Evolutionary conservation across 495 filamentous ascomycete genomes (phyloP).

Genomic region (Aspergillus cristatus): DNA sequence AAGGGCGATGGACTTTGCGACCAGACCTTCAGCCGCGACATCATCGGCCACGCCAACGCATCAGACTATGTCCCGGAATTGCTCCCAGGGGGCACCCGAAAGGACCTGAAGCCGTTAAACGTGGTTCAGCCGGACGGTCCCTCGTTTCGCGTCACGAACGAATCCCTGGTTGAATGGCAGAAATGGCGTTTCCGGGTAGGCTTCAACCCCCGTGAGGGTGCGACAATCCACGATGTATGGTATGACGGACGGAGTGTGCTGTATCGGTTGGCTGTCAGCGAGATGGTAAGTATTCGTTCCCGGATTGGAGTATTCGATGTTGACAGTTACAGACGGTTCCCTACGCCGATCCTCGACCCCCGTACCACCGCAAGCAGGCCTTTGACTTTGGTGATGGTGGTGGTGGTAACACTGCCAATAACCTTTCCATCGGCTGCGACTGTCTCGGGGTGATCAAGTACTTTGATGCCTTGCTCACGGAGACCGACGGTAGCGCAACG

Average conservation of each 20-base stretch:
- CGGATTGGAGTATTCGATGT: not conserved
- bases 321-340: conserved; percentile 46
- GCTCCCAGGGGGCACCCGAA: conserved; percentile 47
- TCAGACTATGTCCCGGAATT: conserved; percentile 63
- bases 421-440: conserved; percentile 60
- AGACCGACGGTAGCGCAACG: conserved; percentile 43
- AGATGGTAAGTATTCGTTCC: conserved; percentile 44
- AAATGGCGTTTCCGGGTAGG: conserved; percentile 62
- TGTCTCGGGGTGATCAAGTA: conserved; percentile 64
- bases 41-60: conserved; percentile 35
- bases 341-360: conserved; percentile 53
- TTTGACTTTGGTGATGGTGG: conserved; percentile 68
- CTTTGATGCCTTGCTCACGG: conserved; percentile 49
- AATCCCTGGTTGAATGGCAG: conserved; percentile 53
- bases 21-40: conserved; percentile 39
- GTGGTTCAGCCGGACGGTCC: conserved; percentile 73
- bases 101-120: conserved; percentile 69
- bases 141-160: conserved; percentile 52
- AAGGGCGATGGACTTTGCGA: conserved; percentile 31
- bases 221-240: conserved; percentile 58
- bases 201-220: conserved; percentile 61
- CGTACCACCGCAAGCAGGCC: conserved; percentile 61
- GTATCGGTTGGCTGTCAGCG: conserved; percentile 62
- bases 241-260: conserved; percentile 68
- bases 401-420: conserved; percentile 60